Conservation (phyloP, 306 rosid genomes). For the Cyclanthera cordifolia region DNA sequence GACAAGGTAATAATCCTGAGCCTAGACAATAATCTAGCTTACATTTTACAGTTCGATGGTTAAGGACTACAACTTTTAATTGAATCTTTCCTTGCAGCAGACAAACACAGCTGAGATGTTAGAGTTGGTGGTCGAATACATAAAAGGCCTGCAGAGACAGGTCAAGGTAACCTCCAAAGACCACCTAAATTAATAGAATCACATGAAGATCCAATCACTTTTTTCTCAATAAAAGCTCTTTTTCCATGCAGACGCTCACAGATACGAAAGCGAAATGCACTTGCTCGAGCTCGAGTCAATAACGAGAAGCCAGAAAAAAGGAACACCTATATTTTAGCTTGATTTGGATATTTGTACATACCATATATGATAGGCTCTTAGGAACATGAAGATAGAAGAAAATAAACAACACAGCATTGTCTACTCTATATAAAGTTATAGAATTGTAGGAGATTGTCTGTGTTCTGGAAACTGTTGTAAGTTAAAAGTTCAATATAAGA, state of each 20-base stretch:
- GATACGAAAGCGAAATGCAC: slow-evolving; percentile 52
- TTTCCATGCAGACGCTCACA: slow-evolving; percentile 46
- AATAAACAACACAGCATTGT: not conserved
- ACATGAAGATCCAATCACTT: slow-evolving; percentile 9
- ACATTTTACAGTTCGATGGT: not conserved
- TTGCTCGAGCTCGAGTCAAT: slow-evolving; percentile 49
- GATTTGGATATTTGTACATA: slow-evolving; percentile 14
- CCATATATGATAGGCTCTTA: not conserved
- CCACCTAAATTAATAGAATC: not conserved
- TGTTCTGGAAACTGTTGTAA: not conserved
- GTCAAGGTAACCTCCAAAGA: slow-evolving; percentile 34
- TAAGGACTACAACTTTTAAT: not conserved
- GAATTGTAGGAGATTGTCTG: slow-evolving; percentile 3
- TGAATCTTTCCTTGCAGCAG: slow-evolving; percentile 42
- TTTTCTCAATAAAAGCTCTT: slow-evolving; percentile 10
- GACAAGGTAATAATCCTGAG: slow-evolving; percentile 50
- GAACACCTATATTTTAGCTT: slow-evolving; percentile 17
- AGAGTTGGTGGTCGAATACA: slow-evolving; percentile 59
- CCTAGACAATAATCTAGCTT: not conserved
- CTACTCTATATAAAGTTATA: not conserved
- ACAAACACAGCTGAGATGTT: slow-evolving; percentile 81
- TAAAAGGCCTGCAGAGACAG: slow-evolving; percentile 63
- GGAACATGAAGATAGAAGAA: slow-evolving; percentile 9
- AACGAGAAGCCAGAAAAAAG: slow-evolving; percentile 23
- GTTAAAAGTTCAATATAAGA: slow-evolving; percentile 3